Conservation (phyloP, 2,329 filamentous ascomycete genomes). For the Macroventuria anomochaeta region DNA sequence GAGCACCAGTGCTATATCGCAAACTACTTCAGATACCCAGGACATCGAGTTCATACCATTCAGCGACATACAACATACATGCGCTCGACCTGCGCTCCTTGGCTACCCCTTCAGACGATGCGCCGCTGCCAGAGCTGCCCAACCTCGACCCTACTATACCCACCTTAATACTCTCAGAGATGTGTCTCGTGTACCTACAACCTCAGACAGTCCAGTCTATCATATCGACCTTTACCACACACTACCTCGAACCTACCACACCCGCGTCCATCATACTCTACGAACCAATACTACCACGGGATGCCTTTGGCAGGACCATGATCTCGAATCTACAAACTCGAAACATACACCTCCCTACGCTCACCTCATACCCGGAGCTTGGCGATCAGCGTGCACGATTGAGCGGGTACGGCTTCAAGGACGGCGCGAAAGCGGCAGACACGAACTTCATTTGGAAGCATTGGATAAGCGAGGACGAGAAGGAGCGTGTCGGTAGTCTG, state of each 20-base stretch:
- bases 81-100: constrained; percentile 73
- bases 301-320: constrained; percentile 92
- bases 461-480: constrained; percentile 76
- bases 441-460: constrained; percentile 75
- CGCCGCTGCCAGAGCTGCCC: constrained; percentile 42
- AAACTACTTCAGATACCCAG: constrained; percentile 32
- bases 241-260: constrained; percentile 52
- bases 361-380: constrained; percentile 74
- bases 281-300: constrained; percentile 83
- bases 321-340: constrained; percentile 83
- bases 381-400: constrained; percentile 73
- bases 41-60: constrained; percentile 53
- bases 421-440: constrained; percentile 63
- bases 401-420: constrained; percentile 68
- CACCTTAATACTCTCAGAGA: constrained; percentile 90
- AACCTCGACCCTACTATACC: constrained; percentile 65
- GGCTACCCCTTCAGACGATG: constrained; percentile 30
- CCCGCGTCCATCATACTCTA: constrained; percentile 75
- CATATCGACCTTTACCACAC: constrained; percentile 54
- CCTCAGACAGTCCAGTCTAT: constrained; percentile 68
- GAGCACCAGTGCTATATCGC: constrained; percentile 37
- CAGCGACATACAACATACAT: constrained; percentile 61
- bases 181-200: constrained; percentile 89
- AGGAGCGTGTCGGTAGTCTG: constrained; percentile 76
- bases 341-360: constrained; percentile 82